Percentiles rank a stretch among this genome's conserved stretches.
These are phyloP conservation scores for Yamadazyma triangularis DNA, from an alignment of 1,139 yeast genomes.

Conservation along the genomic window DNA sequence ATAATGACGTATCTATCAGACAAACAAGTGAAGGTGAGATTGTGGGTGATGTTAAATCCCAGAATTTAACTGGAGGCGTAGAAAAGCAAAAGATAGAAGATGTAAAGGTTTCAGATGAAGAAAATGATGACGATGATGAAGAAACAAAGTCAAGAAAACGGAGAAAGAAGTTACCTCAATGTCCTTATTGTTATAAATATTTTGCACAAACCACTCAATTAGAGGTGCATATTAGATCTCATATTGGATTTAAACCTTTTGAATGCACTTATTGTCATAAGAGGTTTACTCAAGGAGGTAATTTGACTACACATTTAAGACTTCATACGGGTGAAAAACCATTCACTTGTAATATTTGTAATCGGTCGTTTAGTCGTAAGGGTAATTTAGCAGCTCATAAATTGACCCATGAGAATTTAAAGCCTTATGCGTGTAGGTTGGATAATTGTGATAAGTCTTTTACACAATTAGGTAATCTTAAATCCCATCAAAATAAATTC, in stretches of 20 bases:
- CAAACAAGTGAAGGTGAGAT: conserved; percentile 62
- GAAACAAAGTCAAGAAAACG: conserved; percentile 17
- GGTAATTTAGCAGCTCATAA: conserved; percentile 87
- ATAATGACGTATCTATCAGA: conserved; percentile 51
- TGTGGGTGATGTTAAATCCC: conserved; percentile 26
- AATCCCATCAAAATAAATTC: conserved; percentile 89
- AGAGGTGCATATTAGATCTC: conserved; percentile 75
- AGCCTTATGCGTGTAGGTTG: conserved; percentile 76
- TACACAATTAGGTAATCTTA: conserved; percentile 88
- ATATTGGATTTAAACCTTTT: conserved; percentile 75
- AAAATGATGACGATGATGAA: conserved; percentile 17
- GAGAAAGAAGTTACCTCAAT: conserved; percentile 53
- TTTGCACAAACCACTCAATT: conserved; percentile 75
- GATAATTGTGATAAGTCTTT: conserved; percentile 83
- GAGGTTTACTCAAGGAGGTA: conserved; percentile 88
- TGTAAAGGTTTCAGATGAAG: conserved; percentile 13
- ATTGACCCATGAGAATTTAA: conserved; percentile 72
- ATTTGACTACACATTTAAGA: conserved; percentile 79
- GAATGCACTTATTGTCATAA: conserved; percentile 77
- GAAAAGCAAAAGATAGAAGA: conserved; percentile 47
- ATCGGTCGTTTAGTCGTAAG: conserved; percentile 74
- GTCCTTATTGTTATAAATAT: conserved; percentile 63
- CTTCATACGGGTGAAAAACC: conserved; percentile 93
- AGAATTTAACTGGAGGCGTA: conserved; percentile 74
- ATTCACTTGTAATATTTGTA: conserved; percentile 69